Conservation (phyloP, 371 early-diverging fungal species). For the Conidiobolus incongruus region DNA sequence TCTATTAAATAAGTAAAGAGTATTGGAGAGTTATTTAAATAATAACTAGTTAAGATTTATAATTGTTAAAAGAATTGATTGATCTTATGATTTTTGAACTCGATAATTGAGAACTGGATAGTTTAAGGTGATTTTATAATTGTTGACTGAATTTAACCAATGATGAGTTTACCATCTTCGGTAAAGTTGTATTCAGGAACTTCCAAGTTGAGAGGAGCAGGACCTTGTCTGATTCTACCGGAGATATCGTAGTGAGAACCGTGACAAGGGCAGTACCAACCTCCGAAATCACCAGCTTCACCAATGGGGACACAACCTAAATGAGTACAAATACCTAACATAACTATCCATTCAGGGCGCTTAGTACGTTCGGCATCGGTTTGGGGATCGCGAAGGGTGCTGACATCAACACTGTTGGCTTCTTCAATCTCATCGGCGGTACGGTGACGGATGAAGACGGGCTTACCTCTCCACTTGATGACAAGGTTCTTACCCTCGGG, state of each 20-base stretch:
- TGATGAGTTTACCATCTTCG: constrained; percentile 21
- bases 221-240: constrained; percentile 94
- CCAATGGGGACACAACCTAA: constrained; percentile 96
- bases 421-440: constrained; percentile 88
- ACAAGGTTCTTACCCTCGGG: constrained; percentile 93
- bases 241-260: constrained; percentile 74
- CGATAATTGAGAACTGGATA: no score
- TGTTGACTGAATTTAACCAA: constrained; percentile 36
- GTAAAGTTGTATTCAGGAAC: constrained; percentile 55
- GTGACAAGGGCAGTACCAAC: constrained; percentile 99
- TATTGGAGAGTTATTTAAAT: no score
- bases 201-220: constrained; percentile 94
- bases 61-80: no score
- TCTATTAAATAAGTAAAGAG: no score
- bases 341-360: constrained; percentile 91
- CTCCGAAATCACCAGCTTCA: constrained; percentile 93
- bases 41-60: no score
- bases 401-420: constrained; percentile 57
- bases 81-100: no score
- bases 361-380: constrained; percentile 73
- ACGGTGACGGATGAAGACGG: constrained; percentile 92
- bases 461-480: constrained; percentile 98
- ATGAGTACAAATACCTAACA: constrained; percentile 96
- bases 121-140: no score
- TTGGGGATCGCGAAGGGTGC: constrained; percentile 76